Base-by-base conservation (phyloP, 371 early-diverging fungal genomes). In the Rhizopus sp. region DNA sequence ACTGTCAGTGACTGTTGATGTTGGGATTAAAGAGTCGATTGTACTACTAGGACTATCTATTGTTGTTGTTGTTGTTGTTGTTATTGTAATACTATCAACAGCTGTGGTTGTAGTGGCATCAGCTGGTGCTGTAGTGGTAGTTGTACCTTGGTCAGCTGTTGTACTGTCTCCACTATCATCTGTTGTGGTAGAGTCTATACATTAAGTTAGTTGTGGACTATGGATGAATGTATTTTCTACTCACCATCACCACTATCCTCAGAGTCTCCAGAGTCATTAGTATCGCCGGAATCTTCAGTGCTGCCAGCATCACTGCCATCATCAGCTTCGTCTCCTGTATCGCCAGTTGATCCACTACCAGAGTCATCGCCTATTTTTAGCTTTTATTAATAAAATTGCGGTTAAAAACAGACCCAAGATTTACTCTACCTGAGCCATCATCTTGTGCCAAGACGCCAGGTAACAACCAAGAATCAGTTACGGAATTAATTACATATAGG, bases 401-500 rank as follows among this genome's bases (percentile, higher is more conserved):
- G 23, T 23, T 23, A 23, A 23, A 23, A 23, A 23, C 23, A 23
- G 23, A 23, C 2, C 23, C 23, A 23, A 23, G 23, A 42, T 46
- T 17, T 23, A 9, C 7, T 46, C 29, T 57, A 56, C 57, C 47
- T 17, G 30, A 30, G 10, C 40, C 49, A 44, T 63, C 46, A 44
- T 49, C 45, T 38, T 58, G 63, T 13, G 59, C 63, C 44, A 44
- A 39, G 17, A 58, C 63, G 10, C 55, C 50, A 10, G 63, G 13
- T 46, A 46, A 7, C 17, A 46, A 1, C 63, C 63, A 63, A 33
- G 47, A n/a, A 57, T 57, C 46, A 30, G 53, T 52, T 39, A 49
- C 42, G 16, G 63, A 53, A 31, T 29, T 30, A 15, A 55, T 12
- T 5, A 45, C 32, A 8, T 57, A 42, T 32, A 57, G 13, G 15